Evolutionary conservation across 164 flowering plant species (phyloP).

Genomic region (Platanus orientalis): DNA sequence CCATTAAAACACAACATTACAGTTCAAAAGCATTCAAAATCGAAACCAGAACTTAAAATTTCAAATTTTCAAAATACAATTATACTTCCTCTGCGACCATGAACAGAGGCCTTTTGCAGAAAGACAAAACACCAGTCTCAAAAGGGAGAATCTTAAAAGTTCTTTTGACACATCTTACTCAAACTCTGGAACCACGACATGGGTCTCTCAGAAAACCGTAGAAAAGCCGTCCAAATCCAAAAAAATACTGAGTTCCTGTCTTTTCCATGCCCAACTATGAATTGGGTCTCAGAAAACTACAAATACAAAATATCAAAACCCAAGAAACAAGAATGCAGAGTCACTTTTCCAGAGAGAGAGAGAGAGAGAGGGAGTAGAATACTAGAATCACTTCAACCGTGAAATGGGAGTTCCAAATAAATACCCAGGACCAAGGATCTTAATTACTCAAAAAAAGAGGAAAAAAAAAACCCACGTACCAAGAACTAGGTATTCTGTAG

Average conservation of each 20-base stretch:
- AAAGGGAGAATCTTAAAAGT: not conserved
- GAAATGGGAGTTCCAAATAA: conserved; percentile 5
- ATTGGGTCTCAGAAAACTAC: not conserved
- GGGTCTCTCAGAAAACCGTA: conserved; percentile 11
- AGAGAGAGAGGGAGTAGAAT: too few relatives aligned
- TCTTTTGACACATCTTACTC: not conserved
- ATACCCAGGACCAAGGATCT: not conserved
- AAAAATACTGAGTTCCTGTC: conserved; percentile 4
- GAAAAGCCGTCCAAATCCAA: conserved; percentile 10
- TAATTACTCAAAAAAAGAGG: not conserved
- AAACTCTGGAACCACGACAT: conserved; percentile 2
- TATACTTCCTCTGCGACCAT: not conserved
- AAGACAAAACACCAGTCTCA: not conserved
- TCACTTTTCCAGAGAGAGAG: too few relatives aligned
- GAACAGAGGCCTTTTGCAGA: conserved; percentile 1
- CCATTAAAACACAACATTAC: not conserved
- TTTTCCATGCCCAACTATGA: not conserved
- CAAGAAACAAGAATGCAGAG: not conserved
- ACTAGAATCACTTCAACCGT: conserved; percentile 6
- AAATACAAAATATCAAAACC: conserved; percentile 1
- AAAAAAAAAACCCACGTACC: conserved; percentile 6
- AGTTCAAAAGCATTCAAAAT: not conserved
- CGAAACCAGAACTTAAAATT: too few relatives aligned
- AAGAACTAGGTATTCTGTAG: conserved; percentile 3
- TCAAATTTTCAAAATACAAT: not conserved